phyloP scores from a whole-genome alignment of 2,329 filamentous ascomycete genomes.

The Aspergillus ustus region DNA sequence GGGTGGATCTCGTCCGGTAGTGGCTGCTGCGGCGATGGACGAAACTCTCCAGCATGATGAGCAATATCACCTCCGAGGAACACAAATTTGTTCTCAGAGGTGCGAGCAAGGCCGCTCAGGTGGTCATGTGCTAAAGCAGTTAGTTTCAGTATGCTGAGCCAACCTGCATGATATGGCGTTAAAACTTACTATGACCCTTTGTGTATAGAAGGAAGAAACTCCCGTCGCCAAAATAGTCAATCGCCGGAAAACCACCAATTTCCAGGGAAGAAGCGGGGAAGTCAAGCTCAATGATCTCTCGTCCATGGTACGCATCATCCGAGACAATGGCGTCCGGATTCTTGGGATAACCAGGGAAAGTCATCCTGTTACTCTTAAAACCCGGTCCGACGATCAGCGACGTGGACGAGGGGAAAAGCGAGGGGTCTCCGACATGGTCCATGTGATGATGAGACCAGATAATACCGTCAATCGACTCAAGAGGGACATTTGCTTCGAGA shows the following conservation, averaged over 20 bases:
- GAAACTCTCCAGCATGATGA: constrained; percentile 7
- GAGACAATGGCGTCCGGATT: not conserved
- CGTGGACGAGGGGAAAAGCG: not conserved
- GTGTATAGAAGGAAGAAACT: constrained; percentile 4
- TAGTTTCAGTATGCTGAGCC: not conserved
- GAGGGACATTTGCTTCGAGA: not conserved
- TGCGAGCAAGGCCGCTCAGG: constrained; percentile 8
- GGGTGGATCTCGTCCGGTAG: constrained; percentile 3
- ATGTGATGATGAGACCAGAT: constrained; percentile 10
- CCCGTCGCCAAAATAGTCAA: constrained; percentile 6
- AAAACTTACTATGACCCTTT: constrained; percentile 7
- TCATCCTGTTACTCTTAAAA: not conserved
- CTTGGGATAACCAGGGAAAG: constrained; percentile 3
- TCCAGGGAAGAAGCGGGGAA: not conserved
- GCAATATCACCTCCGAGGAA: constrained; percentile 7
- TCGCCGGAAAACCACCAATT: constrained; percentile 4
- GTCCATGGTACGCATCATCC: not conserved
- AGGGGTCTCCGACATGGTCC: constrained; percentile 4
- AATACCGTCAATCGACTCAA: constrained; percentile 4
- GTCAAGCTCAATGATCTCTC: not conserved
- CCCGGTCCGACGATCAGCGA: constrained; percentile 4
- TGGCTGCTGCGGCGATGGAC: not conserved
- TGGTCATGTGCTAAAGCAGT: not conserved
- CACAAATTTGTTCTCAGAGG: not conserved
- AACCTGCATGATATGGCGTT: not conserved